These are phyloP conservation scores for Paramecium primaurelia DNA, from an alignment of 73 alveolate species.

Conservation along the genomic window DNA sequence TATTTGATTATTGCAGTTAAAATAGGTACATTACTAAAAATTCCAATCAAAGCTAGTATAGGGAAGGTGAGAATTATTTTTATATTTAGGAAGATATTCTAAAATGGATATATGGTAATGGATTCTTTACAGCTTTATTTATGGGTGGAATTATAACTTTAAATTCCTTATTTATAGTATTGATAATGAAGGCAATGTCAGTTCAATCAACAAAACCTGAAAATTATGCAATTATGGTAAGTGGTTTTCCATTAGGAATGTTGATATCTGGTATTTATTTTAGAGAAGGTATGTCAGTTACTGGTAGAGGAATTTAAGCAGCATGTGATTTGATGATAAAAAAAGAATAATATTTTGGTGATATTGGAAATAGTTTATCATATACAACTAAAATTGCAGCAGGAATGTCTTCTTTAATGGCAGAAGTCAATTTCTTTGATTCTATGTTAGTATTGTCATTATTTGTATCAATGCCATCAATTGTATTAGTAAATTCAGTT, in stretches of 20 bases:
- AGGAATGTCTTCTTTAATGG: neutral
- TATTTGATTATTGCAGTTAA: neutral
- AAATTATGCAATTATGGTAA: neutral
- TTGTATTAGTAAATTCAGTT: neutral
- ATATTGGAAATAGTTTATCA: neutral
- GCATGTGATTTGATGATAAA: constrained; percentile 34
- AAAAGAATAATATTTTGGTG: constrained; percentile 30
- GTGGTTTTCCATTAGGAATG: constrained; percentile 19
- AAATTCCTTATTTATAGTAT: neutral
- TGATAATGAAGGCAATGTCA: constrained; percentile 25
- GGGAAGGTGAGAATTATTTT: neutral
- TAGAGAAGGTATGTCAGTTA: constrained; percentile 38
- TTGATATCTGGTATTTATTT: neutral
- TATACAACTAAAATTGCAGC: constrained; percentile 33
- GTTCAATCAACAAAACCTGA: neutral
- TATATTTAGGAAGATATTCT: constrained; percentile 12
- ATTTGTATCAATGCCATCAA: constrained; percentile 14
- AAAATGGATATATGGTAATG: constrained; percentile 32
- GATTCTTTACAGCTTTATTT: neutral
- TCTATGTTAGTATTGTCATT: constrained; percentile 4
- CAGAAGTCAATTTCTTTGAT: constrained; percentile 18
- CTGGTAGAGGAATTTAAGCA: constrained; percentile 31
- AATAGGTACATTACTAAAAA: neutral
- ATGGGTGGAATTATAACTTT: neutral
- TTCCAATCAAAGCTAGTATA: neutral